Conservation (phyloP, 2,329 filamentous ascomycete genomes). For the Ampelomyces quisqualis region DNA sequence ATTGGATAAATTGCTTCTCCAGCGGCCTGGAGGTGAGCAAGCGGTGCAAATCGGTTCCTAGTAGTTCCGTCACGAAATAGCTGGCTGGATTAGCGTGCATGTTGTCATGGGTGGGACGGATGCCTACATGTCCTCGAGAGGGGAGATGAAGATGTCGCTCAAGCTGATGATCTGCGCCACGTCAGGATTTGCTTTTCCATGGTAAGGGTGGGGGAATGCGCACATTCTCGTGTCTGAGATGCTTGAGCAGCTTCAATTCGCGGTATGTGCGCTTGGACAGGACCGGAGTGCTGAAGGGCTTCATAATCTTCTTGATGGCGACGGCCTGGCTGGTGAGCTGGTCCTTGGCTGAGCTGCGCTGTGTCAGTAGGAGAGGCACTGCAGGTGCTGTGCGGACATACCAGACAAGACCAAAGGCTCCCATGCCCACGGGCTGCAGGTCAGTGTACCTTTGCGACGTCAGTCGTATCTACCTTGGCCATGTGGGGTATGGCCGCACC, state of each 20-base stretch:
- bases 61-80: conserved; percentile 96
- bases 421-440: conserved; percentile 98
- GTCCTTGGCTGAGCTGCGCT: conserved; percentile 83
- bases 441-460: conserved; percentile 77
- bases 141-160: conserved; percentile 99
- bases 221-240: conserved; percentile 95
- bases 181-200: conserved; percentile 17
- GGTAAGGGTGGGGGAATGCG: conserved; percentile 20
- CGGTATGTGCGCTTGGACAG: conserved; percentile 96
- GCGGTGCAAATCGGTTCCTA: conserved; percentile 94
- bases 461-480: conserved; percentile 20
- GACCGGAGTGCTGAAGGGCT: conserved; percentile 98
- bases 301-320: conserved; percentile 99
- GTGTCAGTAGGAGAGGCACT: conserved; percentile 14
- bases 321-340: conserved; percentile 96
- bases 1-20: conserved; percentile 99
- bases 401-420: conserved; percentile 97
- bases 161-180: conserved; percentile 77
- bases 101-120: background rate
- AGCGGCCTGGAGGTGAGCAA: conserved; percentile 92
- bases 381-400: conserved; percentile 47
- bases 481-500: conserved; percentile 58
- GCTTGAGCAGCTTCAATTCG: conserved; percentile 95
- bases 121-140: conserved; percentile 92
- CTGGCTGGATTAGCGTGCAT: conserved; percentile 52